Conservation (phyloP, 208 protist species). For the Leishmania guyanensis region DNA sequence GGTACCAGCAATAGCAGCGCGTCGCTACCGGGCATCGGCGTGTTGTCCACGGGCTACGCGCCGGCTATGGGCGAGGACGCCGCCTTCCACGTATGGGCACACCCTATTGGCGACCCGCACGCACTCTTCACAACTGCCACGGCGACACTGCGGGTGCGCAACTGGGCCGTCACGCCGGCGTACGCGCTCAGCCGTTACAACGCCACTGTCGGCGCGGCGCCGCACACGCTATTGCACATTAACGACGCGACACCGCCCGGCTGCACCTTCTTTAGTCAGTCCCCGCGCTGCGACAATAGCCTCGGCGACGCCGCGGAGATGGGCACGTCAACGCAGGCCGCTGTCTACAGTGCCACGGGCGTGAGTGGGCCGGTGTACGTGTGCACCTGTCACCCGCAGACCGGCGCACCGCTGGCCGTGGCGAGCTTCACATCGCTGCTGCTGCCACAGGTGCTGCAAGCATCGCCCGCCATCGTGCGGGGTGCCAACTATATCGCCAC, state of each 20-base stretch:
- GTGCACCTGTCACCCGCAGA: constrained; percentile 39
- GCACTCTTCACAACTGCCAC: constrained; percentile 52
- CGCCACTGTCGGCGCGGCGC: constrained; percentile 17
- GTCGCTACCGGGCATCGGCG: constrained; percentile 12
- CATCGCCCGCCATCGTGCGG: constrained; percentile 46
- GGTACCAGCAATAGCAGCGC: constrained; percentile 36
- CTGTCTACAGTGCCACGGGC: constrained; percentile 13
- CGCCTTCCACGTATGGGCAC: constrained; percentile 61
- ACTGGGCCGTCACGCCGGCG: constrained; percentile 40
- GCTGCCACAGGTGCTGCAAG: constrained; percentile 33
- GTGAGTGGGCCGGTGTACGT: constrained; percentile 53
- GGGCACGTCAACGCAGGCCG: not conserved
- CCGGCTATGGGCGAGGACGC: constrained; percentile 38
- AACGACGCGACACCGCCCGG: constrained; percentile 49
- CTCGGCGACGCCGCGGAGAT: constrained; percentile 26
- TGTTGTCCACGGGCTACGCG: constrained; percentile 38
- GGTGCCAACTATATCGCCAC: constrained; percentile 45
- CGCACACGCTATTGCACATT: constrained; percentile 27
- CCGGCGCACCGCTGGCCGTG: constrained; percentile 21
- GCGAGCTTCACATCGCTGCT: constrained; percentile 54
- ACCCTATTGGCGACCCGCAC: constrained; percentile 22
- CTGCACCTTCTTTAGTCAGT: constrained; percentile 49
- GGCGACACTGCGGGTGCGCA: constrained; percentile 50
- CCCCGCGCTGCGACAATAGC: constrained; percentile 26
- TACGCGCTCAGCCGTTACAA: constrained; percentile 45